Base-by-base conservation (phyloP, 139 green algal genomes). In the Auxenochlorella pyrenoidosa region DNA sequence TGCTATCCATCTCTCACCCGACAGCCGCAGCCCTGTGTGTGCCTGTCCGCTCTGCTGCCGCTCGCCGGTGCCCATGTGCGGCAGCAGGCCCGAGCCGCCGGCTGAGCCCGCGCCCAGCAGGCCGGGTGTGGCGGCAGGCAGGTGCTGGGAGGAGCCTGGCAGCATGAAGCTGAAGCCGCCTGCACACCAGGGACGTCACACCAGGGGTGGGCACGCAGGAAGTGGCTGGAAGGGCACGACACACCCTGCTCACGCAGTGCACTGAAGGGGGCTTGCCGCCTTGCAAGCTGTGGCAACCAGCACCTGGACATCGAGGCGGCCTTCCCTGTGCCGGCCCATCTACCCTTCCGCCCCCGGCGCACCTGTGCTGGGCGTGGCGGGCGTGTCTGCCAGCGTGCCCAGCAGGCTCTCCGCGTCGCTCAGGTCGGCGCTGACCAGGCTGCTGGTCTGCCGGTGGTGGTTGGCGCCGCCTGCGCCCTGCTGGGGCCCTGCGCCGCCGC, bases 1-100 rank as follows among this genome's bases (percentile, higher is more conserved):
- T 3, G 60, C n/a, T 75, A 3, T n/a, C 8, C 26, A n/a, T n/a
- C n/a, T 24, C 78, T 26, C 51, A 83, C 78, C 78, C 22, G 88
- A 89, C 54, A 89, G 54, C 1, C 83, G 73, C 38, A 85, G 75
- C 68, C 80, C 75, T 22, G 79, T 89, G 83, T 81, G 47, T 0
- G 36, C 0, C 28, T 26, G 30, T 32, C 70, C 3, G 51, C 47
- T 5, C 19, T 43, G 66, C 66, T 19, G 81, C 12, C 41, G 81
- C 40, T 71, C 47, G 22, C 44, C 65, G 12, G 32, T 40, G 28
- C 59, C 40, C 5, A 84, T 12, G 18, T 59, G 28, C 58, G 24
- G 36, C 36, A 65, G 59, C 59, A 75, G 59, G 28, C 78, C 54
- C 16, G 51, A 38, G 44, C 51, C 51, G 5, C 44, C 78, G 43